These are phyloP conservation scores for Penicillium goetzii DNA, from an alignment of 495 filamentous ascomycete genomes.

Conservation along the genomic window DNA sequence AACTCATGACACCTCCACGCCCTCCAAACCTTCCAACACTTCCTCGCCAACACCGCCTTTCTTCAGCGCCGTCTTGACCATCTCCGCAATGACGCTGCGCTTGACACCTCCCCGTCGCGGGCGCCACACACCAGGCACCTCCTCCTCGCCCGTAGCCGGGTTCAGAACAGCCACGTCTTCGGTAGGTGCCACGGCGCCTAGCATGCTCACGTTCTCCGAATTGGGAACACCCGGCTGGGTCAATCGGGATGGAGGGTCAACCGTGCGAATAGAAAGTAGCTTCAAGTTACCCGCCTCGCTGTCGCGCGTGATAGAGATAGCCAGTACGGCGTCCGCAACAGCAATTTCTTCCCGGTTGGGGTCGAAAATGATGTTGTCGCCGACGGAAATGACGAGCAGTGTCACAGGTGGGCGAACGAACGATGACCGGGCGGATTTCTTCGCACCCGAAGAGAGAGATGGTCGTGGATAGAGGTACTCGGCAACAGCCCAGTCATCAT, in stretches of 20 bases:
- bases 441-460: conserved; percentile 16
- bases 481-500: conserved; percentile 94
- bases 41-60: conserved; percentile 81
- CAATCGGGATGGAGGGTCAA: conserved; percentile 73
- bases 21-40: conserved; percentile 76
- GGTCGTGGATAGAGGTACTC: conserved; percentile 71
- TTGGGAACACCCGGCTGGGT: conserved; percentile 72
- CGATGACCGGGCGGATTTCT: conserved; percentile 18
- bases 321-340: conserved; percentile 85
- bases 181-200: conserved; percentile 40
- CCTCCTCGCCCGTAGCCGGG: conserved; percentile 49
- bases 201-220: conserved; percentile 66
- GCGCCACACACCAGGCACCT: conserved; percentile 75
- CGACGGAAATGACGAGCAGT: conserved; percentile 84
- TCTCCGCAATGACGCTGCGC: conserved; percentile 64
- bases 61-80: conserved; percentile 68
- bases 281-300: conserved; percentile 42
- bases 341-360: conserved; percentile 87
- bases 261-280: conserved; percentile 64
- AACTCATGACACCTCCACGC: conserved; percentile 47
- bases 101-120: conserved; percentile 75
- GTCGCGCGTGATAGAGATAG: conserved; percentile 66
- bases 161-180: conserved; percentile 34
- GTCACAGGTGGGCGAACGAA: conserved; percentile 75
- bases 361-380: conserved; percentile 90